phyloP scores from a whole-genome alignment of 2,329 filamentous ascomycete genomes.

The Albophoma yamanashiensis region DNA sequence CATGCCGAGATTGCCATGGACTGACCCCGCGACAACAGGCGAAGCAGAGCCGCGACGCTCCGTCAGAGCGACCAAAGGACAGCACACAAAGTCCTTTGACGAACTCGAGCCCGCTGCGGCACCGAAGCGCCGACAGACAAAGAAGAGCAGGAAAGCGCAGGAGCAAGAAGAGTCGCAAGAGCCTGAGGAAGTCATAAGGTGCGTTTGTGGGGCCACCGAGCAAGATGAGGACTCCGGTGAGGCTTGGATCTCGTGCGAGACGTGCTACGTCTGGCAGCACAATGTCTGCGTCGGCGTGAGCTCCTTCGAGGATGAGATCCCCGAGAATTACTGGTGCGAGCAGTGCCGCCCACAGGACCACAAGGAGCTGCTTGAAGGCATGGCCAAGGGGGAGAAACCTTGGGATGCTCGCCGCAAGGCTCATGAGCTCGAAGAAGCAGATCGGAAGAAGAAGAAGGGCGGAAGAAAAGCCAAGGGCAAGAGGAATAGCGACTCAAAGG shows the following conservation, averaged over 20 bases:
- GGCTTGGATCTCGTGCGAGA: constrained; percentile 93
- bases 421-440: constrained; percentile 52
- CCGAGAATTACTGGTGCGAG: constrained; percentile 87
- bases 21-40: constrained; percentile 16
- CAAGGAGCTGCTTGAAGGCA: constrained; percentile 65
- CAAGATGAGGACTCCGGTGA: constrained; percentile 79
- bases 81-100: constrained; percentile 83
- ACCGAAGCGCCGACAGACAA: constrained; percentile 41
- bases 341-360: constrained; percentile 78
- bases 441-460: constrained; percentile 44
- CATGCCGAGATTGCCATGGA: constrained; percentile 3
- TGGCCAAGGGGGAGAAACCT: constrained; percentile 70
- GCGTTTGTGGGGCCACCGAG: constrained; percentile 81
- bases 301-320: constrained; percentile 65
- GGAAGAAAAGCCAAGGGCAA: constrained; percentile 56
- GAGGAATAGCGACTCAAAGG: constrained; percentile 52
- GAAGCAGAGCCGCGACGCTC: constrained; percentile 79
- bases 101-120: constrained; percentile 50
- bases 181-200: constrained; percentile 70
- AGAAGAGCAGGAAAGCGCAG: constrained; percentile 49
- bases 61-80: constrained; percentile 91
- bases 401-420: constrained; percentile 65
- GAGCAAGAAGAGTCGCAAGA: constrained; percentile 47
- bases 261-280: constrained; percentile 91
- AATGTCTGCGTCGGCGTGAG: constrained; percentile 88